phyloP scores from a whole-genome alignment of 139 green algal genomes.

The Pleodorina starrii region DNA sequence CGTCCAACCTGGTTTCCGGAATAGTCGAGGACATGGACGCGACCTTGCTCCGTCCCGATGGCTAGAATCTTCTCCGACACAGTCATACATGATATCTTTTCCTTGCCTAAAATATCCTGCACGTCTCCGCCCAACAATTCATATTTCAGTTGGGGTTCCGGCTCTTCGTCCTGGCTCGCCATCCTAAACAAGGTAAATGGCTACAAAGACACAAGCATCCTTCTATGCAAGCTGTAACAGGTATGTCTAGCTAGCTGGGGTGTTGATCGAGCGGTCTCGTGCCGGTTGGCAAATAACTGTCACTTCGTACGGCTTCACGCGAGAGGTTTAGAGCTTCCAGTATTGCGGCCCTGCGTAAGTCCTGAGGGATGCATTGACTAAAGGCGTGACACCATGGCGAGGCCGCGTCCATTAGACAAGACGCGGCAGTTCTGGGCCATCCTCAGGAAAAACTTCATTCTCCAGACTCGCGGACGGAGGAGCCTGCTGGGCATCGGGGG shows the following conservation, averaged over 20 bases:
- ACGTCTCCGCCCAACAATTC: constrained; percentile 72
- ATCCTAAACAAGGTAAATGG: not conserved
- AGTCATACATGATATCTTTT: constrained; percentile 70
- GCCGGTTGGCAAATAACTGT: no score
- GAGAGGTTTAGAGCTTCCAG: no score
- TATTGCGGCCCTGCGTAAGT: no score
- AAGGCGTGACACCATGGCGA: not conserved
- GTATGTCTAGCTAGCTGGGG: no score
- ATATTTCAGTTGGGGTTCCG: constrained; percentile 91
- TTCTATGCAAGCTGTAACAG: no score
- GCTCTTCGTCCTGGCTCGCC: constrained; percentile 54
- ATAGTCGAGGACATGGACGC: constrained; percentile 91
- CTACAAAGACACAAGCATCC: not conserved
- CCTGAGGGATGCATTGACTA: not conserved
- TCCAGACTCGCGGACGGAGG: constrained; percentile 31
- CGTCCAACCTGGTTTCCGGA: constrained; percentile 89
- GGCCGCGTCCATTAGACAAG: not conserved
- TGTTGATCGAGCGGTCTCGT: no score
- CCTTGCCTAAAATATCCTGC: constrained; percentile 59
- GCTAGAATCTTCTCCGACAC: constrained; percentile 92
- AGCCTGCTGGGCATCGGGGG: constrained; percentile 33
- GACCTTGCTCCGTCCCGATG: constrained; percentile 83
- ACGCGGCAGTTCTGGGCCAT: constrained; percentile 41
- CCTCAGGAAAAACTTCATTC: constrained; percentile 40
- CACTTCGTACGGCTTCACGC: no score